Evolutionary conservation across 148 eudicot genomes (phyloP), one percentile per base, ranked within the genome.

Genomic region (Arctostaphylos glauca): DNA sequence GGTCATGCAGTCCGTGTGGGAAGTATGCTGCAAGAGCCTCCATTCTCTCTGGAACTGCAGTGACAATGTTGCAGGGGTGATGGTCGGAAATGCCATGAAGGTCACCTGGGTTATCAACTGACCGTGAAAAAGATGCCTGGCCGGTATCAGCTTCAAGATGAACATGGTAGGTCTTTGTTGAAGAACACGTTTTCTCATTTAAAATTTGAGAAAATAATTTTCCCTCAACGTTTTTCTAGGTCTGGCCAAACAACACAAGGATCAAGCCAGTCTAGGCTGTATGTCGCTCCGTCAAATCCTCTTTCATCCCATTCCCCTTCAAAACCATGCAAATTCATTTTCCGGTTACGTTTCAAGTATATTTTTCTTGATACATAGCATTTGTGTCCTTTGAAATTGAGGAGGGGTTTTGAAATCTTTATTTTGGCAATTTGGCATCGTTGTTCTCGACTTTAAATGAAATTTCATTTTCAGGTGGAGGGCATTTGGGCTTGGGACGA

Each of bases 11-110:
- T 21, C 97, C 98, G 1, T 80, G 86, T 31, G 97, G 98, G 71
- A 92, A 83, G 83, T 92, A 89, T 41, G 88, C 92, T 0, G 98
- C 98, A 0, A 94, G 98, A 31, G 91, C 81, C 14, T 93, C 98
- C 1, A 95, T 95, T 77, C 75, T 95, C 16, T 87, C 81, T 5
- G 98, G 98, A 62, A 95, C 98, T 10, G 85, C 91, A 3, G 81
- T 95, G 54, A 95, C 98, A 3, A 92, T 95, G 97, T 41, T 2
- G 94, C 98, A 0, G 98, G 98, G 46, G 93, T 95, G 98, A 93
- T 95, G 98, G 98, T 93, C 21, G 97, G 98, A 19, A 94, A 92
- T 86, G 83, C 98, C 15, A 95, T 95, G 98, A 95, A 93, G 0
- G 96, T 93, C 60, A 95, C 98, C 5, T 97, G 98, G 21, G 98